Percentiles rank a stretch among this genome's conserved stretches.
phyloP scores from a whole-genome alignment of 2,329 filamentous ascomycete genomes.

The Calonectria pseudoturangicola region DNA sequence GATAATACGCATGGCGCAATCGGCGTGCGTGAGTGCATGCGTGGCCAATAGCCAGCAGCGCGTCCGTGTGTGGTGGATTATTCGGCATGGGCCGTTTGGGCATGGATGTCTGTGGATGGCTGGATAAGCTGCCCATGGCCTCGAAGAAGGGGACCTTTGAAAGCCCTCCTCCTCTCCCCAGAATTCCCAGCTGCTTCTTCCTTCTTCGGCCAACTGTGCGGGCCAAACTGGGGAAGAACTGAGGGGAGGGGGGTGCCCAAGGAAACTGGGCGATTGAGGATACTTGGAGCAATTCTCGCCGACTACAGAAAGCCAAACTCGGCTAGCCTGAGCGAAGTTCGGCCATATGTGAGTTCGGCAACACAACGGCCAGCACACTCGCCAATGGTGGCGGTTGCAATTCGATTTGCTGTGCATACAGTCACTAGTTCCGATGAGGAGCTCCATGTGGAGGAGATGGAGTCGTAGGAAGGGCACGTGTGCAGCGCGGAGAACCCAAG shows the following conservation, averaged over 20 bases:
- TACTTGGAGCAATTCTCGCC: slow-evolving; percentile 30
- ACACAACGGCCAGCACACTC: slow-evolving; percentile 25
- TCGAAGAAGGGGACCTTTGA: neutral
- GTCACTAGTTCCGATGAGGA: slow-evolving; percentile 19
- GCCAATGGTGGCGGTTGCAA: slow-evolving; percentile 23
- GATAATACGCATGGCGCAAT: slow-evolving; percentile 31
- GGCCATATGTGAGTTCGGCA: slow-evolving; percentile 27
- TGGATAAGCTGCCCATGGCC: slow-evolving; percentile 4
- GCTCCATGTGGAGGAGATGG: slow-evolving; percentile 28
- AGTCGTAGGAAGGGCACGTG: slow-evolving; percentile 34
- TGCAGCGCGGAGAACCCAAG: slow-evolving; percentile 18
- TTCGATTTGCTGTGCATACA: slow-evolving; percentile 24
- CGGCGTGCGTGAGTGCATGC: slow-evolving; percentile 21
- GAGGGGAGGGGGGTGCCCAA: neutral
- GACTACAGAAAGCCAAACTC: slow-evolving; percentile 19
- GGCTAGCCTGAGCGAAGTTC: slow-evolving; percentile 35
- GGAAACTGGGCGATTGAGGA: slow-evolving; percentile 12
- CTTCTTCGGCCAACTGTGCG: slow-evolving; percentile 8
- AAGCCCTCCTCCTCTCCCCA: neutral
- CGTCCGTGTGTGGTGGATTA: slow-evolving; percentile 33
- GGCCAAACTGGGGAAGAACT: slow-evolving; percentile 8
- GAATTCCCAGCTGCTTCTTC: neutral
- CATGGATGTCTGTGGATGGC: neutral
- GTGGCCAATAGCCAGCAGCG: slow-evolving; percentile 21
- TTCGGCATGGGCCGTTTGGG: slow-evolving; percentile 14